Evolutionary conservation across 139 green algal genomes (phyloP).

Genomic region (Axilococcus clingmanii): DNA sequence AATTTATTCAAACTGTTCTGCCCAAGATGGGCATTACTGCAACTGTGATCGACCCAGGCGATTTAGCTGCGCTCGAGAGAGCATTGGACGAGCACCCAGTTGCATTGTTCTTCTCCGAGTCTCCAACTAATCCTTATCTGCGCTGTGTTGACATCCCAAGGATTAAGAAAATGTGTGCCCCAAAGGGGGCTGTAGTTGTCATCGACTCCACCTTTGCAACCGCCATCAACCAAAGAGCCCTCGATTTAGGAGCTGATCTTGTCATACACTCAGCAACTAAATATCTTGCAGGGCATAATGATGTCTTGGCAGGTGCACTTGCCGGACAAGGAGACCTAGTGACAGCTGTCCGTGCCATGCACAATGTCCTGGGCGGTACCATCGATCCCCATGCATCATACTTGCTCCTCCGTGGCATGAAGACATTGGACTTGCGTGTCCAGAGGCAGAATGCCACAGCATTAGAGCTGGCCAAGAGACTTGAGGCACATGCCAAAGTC

Average conservation of each 20-base stretch:
- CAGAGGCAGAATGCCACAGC: conserved; percentile 65
- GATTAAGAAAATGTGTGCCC: conserved; percentile 72
- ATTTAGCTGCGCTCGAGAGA: conserved; percentile 66
- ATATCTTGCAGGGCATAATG: conserved; percentile 98
- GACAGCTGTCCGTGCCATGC: conserved; percentile 71
- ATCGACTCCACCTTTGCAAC: conserved; percentile 97
- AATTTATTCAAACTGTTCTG: conserved; percentile 97
- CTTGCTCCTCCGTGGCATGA: conserved; percentile 93
- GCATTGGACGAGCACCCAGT: conserved; percentile 60
- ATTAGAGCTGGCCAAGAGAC: conserved; percentile 51
- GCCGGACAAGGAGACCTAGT: conserved; percentile 71
- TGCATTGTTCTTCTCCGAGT: conserved; percentile 96
- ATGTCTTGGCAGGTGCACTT: conserved; percentile 88
- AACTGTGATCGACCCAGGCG: conserved; percentile 92
- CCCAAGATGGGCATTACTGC: conserved; percentile 93
- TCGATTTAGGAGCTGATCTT: conserved; percentile 89
- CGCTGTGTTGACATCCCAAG: conserved; percentile 89
- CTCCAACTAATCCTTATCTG: conserved; percentile 98
- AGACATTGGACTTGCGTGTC: conserved; percentile 93
- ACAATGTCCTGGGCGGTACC: conserved; percentile 96
- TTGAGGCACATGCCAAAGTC: conserved; percentile 78
- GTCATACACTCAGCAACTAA: conserved; percentile 98
- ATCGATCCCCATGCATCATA: conserved; percentile 94
- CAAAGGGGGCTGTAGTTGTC: conserved; percentile 65
- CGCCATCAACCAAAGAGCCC: conserved; percentile 76